Evolutionary conservation across 2,329 filamentous ascomycete species (phyloP).

Genomic region (Paraphoma chrysanthemicola): DNA sequence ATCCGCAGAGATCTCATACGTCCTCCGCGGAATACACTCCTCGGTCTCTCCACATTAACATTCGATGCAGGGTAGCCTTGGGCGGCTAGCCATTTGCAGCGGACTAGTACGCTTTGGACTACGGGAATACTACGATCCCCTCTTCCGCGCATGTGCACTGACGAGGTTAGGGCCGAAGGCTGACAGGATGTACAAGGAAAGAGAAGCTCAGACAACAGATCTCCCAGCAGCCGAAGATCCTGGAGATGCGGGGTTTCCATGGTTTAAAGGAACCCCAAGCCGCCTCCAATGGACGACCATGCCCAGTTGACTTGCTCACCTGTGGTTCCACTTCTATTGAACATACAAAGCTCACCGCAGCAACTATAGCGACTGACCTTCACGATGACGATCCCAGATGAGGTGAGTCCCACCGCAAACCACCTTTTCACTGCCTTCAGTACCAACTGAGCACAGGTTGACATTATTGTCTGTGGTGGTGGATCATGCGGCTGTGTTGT

Average conservation of each 20-base stretch:
- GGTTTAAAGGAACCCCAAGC: conserved; percentile 35
- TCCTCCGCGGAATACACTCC: conserved; percentile 10
- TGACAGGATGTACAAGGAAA: conserved; percentile 19
- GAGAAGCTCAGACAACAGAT: conserved; percentile 27
- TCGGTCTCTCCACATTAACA: conserved; percentile 10
- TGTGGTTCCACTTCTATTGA: conserved; percentile 25
- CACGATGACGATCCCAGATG: conserved; percentile 71
- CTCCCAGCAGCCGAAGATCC: conserved; percentile 29
- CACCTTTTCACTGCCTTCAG: neutral
- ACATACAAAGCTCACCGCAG: conserved; percentile 3
- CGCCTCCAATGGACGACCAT: conserved; percentile 17
- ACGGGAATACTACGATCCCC: conserved; percentile 27
- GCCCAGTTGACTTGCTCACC: conserved; percentile 40
- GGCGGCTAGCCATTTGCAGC: conserved; percentile 14
- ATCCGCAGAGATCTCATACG: conserved; percentile 36
- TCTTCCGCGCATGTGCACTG: conserved; percentile 30
- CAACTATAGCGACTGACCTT: conserved; percentile 4
- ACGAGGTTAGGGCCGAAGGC: conserved; percentile 18
- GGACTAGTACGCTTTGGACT: conserved; percentile 14
- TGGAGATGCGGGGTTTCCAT: conserved; percentile 39
- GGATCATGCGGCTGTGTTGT: conserved; percentile 68
- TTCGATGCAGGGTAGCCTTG: conserved; percentile 14
- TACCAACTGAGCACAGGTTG: conserved; percentile 56
- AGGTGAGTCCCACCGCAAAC: conserved; percentile 47
- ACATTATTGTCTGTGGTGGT: conserved; percentile 80